Evolutionary conservation across 768 basidiomycete genomes (phyloP).

Genomic region (Myochromella boudieri): DNA sequence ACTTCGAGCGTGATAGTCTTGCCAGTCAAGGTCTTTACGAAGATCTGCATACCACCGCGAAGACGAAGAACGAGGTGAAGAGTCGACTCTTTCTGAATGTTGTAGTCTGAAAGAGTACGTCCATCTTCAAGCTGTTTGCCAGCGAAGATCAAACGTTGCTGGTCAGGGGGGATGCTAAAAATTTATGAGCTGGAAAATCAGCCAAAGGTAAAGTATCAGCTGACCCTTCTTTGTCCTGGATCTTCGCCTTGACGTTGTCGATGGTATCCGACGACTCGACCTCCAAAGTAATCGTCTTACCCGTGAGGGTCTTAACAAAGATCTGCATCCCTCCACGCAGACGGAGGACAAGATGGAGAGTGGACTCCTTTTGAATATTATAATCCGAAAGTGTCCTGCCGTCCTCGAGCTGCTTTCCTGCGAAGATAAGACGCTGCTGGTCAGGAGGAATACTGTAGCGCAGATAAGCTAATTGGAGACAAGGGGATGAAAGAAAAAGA

Average conservation of each 20-base stretch:
- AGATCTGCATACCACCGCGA: constrained; percentile 89
- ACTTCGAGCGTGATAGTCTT: constrained; percentile 94
- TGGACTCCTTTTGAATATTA: constrained; percentile 67
- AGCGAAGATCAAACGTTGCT: constrained; percentile 94
- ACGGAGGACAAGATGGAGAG: constrained; percentile 53
- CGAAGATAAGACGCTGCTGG: constrained; percentile 79
- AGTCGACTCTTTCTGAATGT: constrained; percentile 95
- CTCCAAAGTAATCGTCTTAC: constrained; percentile 90
- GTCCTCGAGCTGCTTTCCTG: constrained; percentile 84
- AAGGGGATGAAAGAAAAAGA: background rate
- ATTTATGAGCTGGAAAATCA: background rate
- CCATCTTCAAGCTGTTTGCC: constrained; percentile 97
- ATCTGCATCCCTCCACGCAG: constrained; percentile 71
- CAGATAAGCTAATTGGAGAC: constrained; percentile 3
- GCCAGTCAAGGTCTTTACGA: constrained; percentile 81
- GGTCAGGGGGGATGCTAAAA: constrained; percentile 75
- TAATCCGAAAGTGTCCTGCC: constrained; percentile 73
- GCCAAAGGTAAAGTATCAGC: constrained; percentile 5
- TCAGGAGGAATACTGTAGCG: constrained; percentile 65
- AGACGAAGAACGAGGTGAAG: constrained; percentile 88
- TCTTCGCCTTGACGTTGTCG: constrained; percentile 80
- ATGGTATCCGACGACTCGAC: constrained; percentile 80
- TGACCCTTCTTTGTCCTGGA: constrained; percentile 79
- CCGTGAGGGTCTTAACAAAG: constrained; percentile 85
- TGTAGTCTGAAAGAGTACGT: constrained; percentile 85